Percentiles rank a stretch among this genome's conserved stretches.
phyloP scores from a whole-genome alignment of 1,284 basidiomycete genomes.

The Rhodotorula sp. region DNA sequence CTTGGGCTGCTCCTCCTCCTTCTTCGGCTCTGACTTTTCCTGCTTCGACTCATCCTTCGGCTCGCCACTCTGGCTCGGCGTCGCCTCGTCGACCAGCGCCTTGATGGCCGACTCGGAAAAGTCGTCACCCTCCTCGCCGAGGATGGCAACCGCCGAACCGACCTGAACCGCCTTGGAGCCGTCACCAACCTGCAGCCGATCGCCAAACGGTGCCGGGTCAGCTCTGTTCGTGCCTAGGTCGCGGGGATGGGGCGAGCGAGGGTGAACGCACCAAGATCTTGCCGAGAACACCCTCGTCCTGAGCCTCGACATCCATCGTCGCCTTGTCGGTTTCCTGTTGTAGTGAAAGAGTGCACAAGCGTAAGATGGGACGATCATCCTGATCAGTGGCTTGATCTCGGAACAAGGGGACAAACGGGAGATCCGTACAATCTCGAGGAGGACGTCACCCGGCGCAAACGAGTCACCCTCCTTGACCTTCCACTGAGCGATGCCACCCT shows the following conservation, averaged over 20 bases:
- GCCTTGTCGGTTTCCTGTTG: constrained; percentile 97
- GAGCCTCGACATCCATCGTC: constrained; percentile 97
- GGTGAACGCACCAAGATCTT: constrained; percentile 75
- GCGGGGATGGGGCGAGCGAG: constrained; percentile 55
- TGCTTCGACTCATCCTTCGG: constrained; percentile 41
- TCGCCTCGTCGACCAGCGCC: constrained; percentile 42
- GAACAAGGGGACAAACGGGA: too few species aligned
- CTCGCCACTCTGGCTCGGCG: constrained; percentile 47
- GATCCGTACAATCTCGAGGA: constrained; percentile 81
- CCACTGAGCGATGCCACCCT: constrained; percentile 96
- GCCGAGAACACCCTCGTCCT: constrained; percentile 91
- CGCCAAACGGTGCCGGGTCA: not conserved
- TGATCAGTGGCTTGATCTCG: not conserved
- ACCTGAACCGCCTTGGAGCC: constrained; percentile 84
- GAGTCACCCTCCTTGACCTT: constrained; percentile 94
- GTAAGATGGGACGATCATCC: not conserved
- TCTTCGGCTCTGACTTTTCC: constrained; percentile 25
- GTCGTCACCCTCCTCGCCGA: constrained; percentile 93
- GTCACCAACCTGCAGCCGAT: constrained; percentile 61
- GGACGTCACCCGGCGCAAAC: constrained; percentile 85
- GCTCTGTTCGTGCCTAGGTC: too few species aligned
- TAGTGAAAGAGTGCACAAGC: not conserved
- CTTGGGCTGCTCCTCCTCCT: constrained; percentile 48
- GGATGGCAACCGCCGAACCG: constrained; percentile 81
- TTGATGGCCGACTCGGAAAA: constrained; percentile 71